Conservation (phyloP, 495 filamentous ascomycete species). For the Neurospora cerealis region DNA sequence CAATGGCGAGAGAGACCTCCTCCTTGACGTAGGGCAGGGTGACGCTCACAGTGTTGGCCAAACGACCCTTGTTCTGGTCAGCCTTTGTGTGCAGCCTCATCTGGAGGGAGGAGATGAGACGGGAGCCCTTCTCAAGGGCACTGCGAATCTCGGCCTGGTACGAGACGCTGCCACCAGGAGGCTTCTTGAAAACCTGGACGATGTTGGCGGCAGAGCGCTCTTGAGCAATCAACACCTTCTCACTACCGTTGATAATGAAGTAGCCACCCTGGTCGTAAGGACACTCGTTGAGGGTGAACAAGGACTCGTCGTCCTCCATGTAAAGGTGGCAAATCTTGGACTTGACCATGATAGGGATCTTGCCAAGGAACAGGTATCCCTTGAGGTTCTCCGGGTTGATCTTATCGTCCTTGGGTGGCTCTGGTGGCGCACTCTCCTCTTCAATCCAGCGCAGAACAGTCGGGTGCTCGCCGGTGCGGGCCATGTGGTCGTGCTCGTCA, state of each 20-base stretch:
- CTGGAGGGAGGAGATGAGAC: conserved; percentile 81
- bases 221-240: conserved; percentile 97
- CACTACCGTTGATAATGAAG: conserved; percentile 98
- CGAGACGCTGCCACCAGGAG: conserved; percentile 72
- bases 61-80: conserved; percentile 61
- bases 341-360: conserved; percentile 95
- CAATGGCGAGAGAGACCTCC: conserved; percentile 86
- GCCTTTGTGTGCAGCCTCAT: conserved; percentile 82
- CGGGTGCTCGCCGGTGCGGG: conserved; percentile 36
- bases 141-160: conserved; percentile 94
- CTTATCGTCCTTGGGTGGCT: conserved; percentile 2
- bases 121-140: conserved; percentile 89
- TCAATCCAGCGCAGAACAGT: conserved; percentile 50
- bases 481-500: conserved; percentile 44
- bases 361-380: conserved; percentile 68
- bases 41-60: conserved; percentile 80
- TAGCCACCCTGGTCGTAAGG: conserved; percentile 97
- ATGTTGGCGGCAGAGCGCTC: conserved; percentile 97
- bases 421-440: conserved; percentile 31
- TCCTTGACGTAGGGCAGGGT: conserved; percentile 87
- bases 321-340: conserved; percentile 85
- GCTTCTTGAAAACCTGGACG: conserved; percentile 97
- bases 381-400: conserved; percentile 22
- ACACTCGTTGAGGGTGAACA: conserved; percentile 86
- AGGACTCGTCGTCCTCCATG: conserved; percentile 64